Percentiles rank a stretch among this genome's conserved stretches.
Conservation (phyloP, 306 rosid genomes). For the Mimosa pudica region DNA sequence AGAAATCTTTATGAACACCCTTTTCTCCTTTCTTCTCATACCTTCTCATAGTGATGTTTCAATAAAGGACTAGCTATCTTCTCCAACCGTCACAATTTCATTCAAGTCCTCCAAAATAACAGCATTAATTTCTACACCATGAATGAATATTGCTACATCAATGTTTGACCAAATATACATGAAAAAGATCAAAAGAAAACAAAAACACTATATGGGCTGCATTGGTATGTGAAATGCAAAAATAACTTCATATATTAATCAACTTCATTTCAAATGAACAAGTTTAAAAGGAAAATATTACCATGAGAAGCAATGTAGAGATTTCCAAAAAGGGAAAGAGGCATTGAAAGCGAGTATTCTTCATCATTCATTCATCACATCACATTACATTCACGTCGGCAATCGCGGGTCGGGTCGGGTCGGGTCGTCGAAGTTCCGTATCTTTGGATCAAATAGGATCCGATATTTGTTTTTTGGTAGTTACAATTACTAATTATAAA, state of each 20-base stretch:
- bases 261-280: neutral
- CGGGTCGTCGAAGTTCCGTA: neutral
- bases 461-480: neutral
- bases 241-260: neutral
- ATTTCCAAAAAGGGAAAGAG: neutral
- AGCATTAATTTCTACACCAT: neutral
- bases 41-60: constrained; percentile 8
- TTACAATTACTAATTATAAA: too few species aligned
- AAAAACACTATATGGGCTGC: neutral
- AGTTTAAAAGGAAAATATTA: neutral
- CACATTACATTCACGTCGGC: neutral
- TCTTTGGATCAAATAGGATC: neutral
- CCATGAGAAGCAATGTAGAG: neutral
- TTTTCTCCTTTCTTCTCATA: too few species aligned
- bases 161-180: neutral
- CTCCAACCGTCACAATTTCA: neutral
- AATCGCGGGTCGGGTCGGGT: neutral
- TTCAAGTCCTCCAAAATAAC: neutral
- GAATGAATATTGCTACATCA: neutral
- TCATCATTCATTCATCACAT: too few species aligned
- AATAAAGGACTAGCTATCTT: neutral
- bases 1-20: too few species aligned
- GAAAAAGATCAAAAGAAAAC: neutral
- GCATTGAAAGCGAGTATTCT: neutral
- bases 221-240: neutral